A percentile compares a stretch with the other conserved stretches of the same genome.
phyloP scores from a whole-genome alignment of 83 land plant species.

The Picea abies region DNA sequence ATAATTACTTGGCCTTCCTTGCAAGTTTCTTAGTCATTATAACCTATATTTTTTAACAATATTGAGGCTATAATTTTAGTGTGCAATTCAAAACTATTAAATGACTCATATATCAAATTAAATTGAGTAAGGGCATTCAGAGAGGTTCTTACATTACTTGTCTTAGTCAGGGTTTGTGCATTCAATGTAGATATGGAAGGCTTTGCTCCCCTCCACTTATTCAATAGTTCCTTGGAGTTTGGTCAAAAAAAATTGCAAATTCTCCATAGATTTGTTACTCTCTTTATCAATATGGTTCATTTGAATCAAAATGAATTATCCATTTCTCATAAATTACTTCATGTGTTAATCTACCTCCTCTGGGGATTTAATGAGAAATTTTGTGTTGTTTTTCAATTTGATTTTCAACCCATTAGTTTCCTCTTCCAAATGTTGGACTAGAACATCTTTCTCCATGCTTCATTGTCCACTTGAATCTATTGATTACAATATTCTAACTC shows the following conservation, averaged over 20 bases:
- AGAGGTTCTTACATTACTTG: background rate
- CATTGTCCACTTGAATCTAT: no score
- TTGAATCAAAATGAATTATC: no score
- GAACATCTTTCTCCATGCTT: no score
- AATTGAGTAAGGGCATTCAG: background rate
- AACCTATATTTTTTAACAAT: background rate
- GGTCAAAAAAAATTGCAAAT: background rate
- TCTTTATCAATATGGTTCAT: no score
- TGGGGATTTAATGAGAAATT: no score
- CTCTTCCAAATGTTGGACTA: no score
- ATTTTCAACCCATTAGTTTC: no score
- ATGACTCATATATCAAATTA: background rate
- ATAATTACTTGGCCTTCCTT: background rate
- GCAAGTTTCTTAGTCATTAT: background rate
- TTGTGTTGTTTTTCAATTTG: no score
- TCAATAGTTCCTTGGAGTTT: background rate
- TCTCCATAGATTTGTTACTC: no score
- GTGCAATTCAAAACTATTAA: background rate
- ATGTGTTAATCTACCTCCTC: no score
- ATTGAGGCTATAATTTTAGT: background rate
- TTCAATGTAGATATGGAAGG: background rate
- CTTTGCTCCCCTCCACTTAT: background rate
- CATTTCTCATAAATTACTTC: no score
- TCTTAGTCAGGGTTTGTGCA: background rate
- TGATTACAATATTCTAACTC: no score